phyloP scores from a whole-genome alignment of 148 eudicot genomes.

The Suaeda aralocaspica region DNA sequence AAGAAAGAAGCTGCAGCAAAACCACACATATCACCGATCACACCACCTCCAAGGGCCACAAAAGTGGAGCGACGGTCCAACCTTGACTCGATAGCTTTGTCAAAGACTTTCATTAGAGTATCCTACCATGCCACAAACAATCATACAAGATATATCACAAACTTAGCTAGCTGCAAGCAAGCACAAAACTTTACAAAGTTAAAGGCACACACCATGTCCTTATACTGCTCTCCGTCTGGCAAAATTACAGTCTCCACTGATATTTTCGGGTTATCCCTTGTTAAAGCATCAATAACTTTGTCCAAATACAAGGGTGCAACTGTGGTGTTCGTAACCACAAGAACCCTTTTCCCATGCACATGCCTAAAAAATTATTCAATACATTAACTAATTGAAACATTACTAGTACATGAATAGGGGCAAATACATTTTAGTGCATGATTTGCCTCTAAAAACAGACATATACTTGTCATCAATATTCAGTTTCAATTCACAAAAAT shows the following conservation, averaged over 20 bases:
- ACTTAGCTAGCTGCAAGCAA: background rate
- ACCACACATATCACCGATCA: constrained; percentile 99
- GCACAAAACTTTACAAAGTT: background rate
- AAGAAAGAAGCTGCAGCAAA: constrained; percentile 94
- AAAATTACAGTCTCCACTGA: constrained; percentile 79
- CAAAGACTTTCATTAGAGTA: constrained; percentile 85
- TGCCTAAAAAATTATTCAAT: constrained; percentile 46
- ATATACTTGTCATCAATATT: no score
- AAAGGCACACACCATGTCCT: constrained; percentile 71
- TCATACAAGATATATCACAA: constrained; percentile 2
- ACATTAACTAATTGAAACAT: background rate
- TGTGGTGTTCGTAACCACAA: constrained; percentile 92
- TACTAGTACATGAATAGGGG: background rate
- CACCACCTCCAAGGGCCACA: constrained; percentile 98
- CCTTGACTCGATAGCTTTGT: constrained; percentile 92
- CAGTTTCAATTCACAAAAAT: no score
- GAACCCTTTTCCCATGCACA: constrained; percentile 87
- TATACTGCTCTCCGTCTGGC: constrained; percentile 89
- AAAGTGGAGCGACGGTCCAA: constrained; percentile 86
- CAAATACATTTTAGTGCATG: no score
- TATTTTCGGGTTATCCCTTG: constrained; percentile 73
- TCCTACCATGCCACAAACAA: constrained; percentile 40
- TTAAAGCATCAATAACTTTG: constrained; percentile 77
- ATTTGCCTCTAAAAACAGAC: no score
- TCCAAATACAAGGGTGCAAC: constrained; percentile 88